Conservation (phyloP, 495 filamentous ascomycete species). For the Chaetomium fimeti region DNA sequence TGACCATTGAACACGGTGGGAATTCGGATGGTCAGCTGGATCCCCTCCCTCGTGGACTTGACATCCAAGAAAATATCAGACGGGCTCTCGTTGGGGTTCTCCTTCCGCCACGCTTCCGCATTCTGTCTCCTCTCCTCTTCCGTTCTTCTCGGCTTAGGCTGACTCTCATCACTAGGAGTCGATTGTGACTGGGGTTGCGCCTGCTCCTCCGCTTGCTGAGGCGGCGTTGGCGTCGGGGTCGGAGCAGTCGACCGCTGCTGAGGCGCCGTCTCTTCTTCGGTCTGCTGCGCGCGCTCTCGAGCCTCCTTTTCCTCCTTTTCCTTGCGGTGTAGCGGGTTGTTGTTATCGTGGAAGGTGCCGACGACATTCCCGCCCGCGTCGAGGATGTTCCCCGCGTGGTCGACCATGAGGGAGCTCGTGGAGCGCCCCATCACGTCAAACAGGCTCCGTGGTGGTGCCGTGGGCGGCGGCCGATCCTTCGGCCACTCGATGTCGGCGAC, state of each 20-base stretch:
- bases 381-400: conserved; percentile 48
- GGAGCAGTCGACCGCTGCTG: not conserved
- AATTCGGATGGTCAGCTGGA: conserved; percentile 52
- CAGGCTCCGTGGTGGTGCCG: conserved; percentile 32
- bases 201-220: not conserved
- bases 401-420: conserved; percentile 44
- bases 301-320: conserved; percentile 26
- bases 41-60: conserved; percentile 52
- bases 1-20: conserved; percentile 48
- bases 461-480: conserved; percentile 1
- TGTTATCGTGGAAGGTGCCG: conserved; percentile 47
- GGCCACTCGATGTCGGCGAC: conserved; percentile 46
- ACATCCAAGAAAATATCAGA: conserved; percentile 54
- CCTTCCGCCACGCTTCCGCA: conserved; percentile 41
- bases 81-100: conserved; percentile 43
- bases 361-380: conserved; percentile 45
- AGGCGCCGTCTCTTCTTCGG: not conserved
- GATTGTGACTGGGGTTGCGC: conserved; percentile 10
- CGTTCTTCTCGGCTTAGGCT: conserved; percentile 26
- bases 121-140: conserved; percentile 41
- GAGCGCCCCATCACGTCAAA: conserved; percentile 38
- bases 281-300: not conserved
- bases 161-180: conserved; percentile 5
- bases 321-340: conserved; percentile 34
- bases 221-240: not conserved